Evolutionary conservation across 2,329 filamentous ascomycete species (phyloP), one percentile per base, ranked within the genome.

Genomic region (Ophiostoma sp.): DNA sequence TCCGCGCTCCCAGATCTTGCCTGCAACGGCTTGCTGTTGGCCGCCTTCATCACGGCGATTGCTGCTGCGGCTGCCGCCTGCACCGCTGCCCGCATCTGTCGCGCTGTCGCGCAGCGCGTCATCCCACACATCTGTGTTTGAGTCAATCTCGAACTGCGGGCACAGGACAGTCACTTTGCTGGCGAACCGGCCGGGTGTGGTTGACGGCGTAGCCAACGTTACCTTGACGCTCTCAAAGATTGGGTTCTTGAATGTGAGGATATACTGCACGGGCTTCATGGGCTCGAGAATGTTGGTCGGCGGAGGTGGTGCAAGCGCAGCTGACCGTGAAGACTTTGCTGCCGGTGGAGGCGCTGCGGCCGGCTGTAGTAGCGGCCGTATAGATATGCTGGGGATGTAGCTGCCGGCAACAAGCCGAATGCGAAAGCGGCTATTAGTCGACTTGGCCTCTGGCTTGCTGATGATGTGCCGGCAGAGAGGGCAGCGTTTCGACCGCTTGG

Each of bases 1-100:
- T 0, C 93, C 94, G 67, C 89, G 86, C 72, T 97, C 93, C 91
- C 92, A 99, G n/a, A 98, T 88, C 79, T 98, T 98, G 66, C 94
- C 95, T 0, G 91, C 91, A 77, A 96, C 93, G 16, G 91, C 86
- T 75, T 87, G 87, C 65, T 87, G 84, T 66, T 80, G 82, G 77
- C 41, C 63, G 63, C 41, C 63, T 5, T 47, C 63, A 2, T 44
- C 63, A 18, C 63, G 41, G 5, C 76, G 76, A 76, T 76, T 74
- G 71, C 75, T 75, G 74, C 79, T 73, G 70, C 75, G 74, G 75
- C 76, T 76, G 76, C 76, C 78, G 16, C 67, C 69, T 1, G 66
- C 66, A 45, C 27, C 27, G 27, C 27, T 27, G 27, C 62, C 69
- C 16, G 62, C 66, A 69, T 68, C 78, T 64, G 75, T 72, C 36